A percentile compares a stretch with the other conserved stretches of the same genome.
Evolutionary conservation across 768 basidiomycete species (phyloP).

Genomic region (Wakefieldia striispora): DNA sequence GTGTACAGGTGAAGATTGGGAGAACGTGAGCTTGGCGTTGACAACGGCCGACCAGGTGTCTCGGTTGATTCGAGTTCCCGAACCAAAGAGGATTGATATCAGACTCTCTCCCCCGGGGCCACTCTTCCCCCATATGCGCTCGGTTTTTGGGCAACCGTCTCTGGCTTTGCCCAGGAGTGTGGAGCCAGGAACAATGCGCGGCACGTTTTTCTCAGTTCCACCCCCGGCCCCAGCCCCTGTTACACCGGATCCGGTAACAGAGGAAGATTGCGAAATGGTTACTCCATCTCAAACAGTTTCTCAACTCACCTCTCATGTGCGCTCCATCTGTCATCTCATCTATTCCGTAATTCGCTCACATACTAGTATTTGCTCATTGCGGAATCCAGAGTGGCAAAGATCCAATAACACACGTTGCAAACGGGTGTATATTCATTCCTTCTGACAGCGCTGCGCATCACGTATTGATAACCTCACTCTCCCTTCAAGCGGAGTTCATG

Average conservation of each 20-base stretch:
- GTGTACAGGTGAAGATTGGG: slow-evolving; percentile 32
- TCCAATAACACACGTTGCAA: slow-evolving; percentile 19
- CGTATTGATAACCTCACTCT: slow-evolving; percentile 21
- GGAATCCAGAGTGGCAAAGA: slow-evolving; percentile 13
- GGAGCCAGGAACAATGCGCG: too few relatives aligned
- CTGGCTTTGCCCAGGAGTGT: too few relatives aligned
- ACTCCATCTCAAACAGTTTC: slow-evolving; percentile 4
- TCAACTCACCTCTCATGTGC: slow-evolving; percentile 12
- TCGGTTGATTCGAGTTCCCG: slow-evolving; percentile 20
- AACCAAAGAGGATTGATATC: slow-evolving; percentile 19
- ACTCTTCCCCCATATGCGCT: too few relatives aligned
- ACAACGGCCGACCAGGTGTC: slow-evolving; percentile 23
- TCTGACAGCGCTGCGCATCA: slow-evolving; percentile 12
- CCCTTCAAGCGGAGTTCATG: slow-evolving; percentile 22
- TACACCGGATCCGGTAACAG: too few relatives aligned
- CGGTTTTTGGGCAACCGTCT: too few relatives aligned
- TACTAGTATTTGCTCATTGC: neutral
- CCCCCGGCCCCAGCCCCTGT: too few relatives aligned
- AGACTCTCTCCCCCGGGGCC: neutral
- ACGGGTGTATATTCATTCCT: slow-evolving; percentile 13
- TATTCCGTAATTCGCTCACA: too few relatives aligned
- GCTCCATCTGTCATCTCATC: neutral
- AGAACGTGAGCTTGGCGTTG: slow-evolving; percentile 21
- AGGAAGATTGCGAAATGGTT: neutral
- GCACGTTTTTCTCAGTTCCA: too few relatives aligned